Conservation (phyloP, 495 filamentous ascomycete species). For the Talaromyces thailandensis region DNA sequence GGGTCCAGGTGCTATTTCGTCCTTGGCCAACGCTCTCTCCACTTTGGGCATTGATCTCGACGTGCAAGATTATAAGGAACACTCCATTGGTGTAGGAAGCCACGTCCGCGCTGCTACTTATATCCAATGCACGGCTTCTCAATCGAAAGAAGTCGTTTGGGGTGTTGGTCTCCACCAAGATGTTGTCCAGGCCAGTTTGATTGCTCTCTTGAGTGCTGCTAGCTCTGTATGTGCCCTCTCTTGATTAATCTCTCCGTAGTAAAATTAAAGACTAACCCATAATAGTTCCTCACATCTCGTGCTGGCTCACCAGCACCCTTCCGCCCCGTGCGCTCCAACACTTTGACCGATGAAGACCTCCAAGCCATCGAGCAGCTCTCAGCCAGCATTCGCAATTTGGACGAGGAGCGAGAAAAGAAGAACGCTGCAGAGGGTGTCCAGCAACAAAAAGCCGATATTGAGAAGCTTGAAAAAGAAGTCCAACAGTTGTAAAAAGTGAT, state of each 20-base stretch:
- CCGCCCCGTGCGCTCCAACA: slow-evolving; percentile 38
- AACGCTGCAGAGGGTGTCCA: slow-evolving; percentile 4
- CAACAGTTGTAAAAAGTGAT: slow-evolving; percentile 3
- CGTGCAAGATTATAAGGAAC: slow-evolving; percentile 93
- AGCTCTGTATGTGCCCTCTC: slow-evolving; percentile 61
- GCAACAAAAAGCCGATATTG: slow-evolving; percentile 11
- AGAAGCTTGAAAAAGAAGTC: slow-evolving; percentile 8
- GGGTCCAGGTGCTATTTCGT: slow-evolving; percentile 86
- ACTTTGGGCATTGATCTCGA: slow-evolving; percentile 83
- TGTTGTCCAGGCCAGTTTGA: slow-evolving; percentile 84
- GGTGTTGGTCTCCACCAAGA: slow-evolving; percentile 94
- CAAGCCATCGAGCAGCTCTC: slow-evolving; percentile 33
- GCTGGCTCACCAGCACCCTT: slow-evolving; percentile 39
- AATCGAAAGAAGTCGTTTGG: slow-evolving; percentile 69
- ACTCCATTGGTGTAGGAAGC: slow-evolving; percentile 72
- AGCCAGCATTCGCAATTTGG: not conserved
- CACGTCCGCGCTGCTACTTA: slow-evolving; percentile 88
- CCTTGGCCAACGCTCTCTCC: slow-evolving; percentile 72
- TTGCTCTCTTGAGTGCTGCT: slow-evolving; percentile 81
- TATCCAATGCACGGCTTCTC: slow-evolving; percentile 78
- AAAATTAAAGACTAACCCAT: slow-evolving; percentile 9
- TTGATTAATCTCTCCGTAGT: not conserved
- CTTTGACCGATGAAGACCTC: slow-evolving; percentile 35
- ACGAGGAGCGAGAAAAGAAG: not conserved
- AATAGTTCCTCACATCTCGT: slow-evolving; percentile 36